Conservation (phyloP, 495 filamentous ascomycete genomes). For the Cudoniella acicularis region DNA sequence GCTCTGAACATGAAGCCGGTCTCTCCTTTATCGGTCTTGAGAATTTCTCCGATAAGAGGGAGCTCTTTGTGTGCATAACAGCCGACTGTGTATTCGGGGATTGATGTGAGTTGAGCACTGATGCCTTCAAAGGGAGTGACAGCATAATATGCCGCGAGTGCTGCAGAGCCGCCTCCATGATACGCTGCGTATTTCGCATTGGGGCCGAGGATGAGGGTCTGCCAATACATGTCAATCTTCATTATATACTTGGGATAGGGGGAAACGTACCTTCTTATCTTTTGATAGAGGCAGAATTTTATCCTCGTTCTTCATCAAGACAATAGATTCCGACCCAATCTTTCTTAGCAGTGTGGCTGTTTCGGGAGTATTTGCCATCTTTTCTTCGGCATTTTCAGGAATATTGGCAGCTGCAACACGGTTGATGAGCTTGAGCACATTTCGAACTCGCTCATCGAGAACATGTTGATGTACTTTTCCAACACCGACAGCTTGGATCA, state of each 20-base stretch:
- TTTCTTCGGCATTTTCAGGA: conserved; percentile 45
- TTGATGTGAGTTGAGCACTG: conserved; percentile 39
- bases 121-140: conserved; percentile 67
- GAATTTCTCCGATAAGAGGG: conserved; percentile 47
- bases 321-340: conserved; percentile 64
- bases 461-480: conserved; percentile 55
- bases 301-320: conserved; percentile 71
- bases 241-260: background rate
- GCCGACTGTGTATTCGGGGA: conserved; percentile 48
- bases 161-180: conserved; percentile 68
- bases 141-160: conserved; percentile 63
- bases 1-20: conserved; percentile 56
- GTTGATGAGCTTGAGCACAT: conserved; percentile 61
- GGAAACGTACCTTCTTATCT: conserved; percentile 44
- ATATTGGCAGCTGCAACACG: conserved; percentile 50
- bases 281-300: conserved; percentile 62
- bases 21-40: conserved; percentile 46
- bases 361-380: conserved; percentile 36
- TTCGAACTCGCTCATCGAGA: conserved; percentile 59
- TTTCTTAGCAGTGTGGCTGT: conserved; percentile 51
- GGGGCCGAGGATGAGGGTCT: conserved; percentile 56
- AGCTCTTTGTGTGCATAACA: conserved; percentile 59
- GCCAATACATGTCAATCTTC: conserved; percentile 23
- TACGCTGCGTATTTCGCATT: conserved; percentile 68
- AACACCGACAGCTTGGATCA: conserved; percentile 54